Conservation (phyloP, 805 yeast genomes). For the Ogataea sp. region DNA sequence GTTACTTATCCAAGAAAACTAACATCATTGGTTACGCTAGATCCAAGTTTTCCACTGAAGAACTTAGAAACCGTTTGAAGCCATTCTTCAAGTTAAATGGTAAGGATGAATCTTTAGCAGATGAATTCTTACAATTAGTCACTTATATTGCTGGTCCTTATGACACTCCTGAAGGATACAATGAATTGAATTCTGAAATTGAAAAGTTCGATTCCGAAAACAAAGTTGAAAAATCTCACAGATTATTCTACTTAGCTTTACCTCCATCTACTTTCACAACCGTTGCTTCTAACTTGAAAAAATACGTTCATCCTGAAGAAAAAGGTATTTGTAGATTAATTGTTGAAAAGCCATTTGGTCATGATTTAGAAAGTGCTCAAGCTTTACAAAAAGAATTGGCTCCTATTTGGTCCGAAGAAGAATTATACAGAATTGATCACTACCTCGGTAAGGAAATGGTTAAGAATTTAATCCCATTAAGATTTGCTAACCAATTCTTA, state of each 20-base stretch:
- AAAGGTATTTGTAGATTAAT: conserved; percentile 74
- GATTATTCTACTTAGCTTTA: conserved; percentile 86
- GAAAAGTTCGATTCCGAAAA: conserved; percentile 48
- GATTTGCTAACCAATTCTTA: conserved; percentile 87
- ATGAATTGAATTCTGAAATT: conserved; percentile 44
- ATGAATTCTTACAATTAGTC: conserved; percentile 58
- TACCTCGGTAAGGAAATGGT: conserved; percentile 98
- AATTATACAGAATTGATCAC: conserved; percentile 93
- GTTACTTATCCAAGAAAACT: conserved; percentile 60
- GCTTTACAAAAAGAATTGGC: conserved; percentile 69
- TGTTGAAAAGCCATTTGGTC: conserved; percentile 97
- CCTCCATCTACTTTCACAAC: conserved; percentile 88
- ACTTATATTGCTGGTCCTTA: conserved; percentile 73
- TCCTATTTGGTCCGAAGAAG: conserved; percentile 86
- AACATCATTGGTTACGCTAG: conserved; percentile 91
- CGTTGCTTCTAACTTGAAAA: conserved; percentile 70
- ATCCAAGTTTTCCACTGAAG: conserved; percentile 59
- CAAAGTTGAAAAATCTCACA: conserved; percentile 48
- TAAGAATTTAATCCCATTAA: conserved; percentile 78
- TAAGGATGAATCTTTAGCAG: conserved; percentile 30
- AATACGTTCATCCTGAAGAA: conserved; percentile 51
- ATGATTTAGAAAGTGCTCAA: conserved; percentile 72
- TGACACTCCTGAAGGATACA: conserved; percentile 71
- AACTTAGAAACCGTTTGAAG: conserved; percentile 58
- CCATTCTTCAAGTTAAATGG: conserved; percentile 46